Evolutionary conservation across 2,329 filamentous ascomycete species (phyloP), one percentile per base, ranked within the genome.

Genomic region (Fusarium ramigenum): DNA sequence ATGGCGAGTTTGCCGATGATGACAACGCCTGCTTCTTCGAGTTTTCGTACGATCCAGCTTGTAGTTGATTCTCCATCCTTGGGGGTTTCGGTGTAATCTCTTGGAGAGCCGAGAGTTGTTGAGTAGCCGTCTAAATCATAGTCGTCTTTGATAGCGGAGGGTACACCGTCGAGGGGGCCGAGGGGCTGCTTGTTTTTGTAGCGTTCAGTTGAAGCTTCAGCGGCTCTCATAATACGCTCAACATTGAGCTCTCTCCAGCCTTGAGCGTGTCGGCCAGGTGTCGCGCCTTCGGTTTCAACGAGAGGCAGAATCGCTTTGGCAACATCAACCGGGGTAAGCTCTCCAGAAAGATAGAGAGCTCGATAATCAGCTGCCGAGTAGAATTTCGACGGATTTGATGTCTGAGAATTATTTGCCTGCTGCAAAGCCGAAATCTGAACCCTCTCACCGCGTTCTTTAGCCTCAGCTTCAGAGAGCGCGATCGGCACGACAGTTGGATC

Each of bases 111-210:
- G 46, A 93, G 84, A 16, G 86, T 91, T 44, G 89, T 92, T 47
- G 86, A 85, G 79, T 96, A 95, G 2, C 93, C 93, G n/a, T 89
- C 88, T 30, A 96, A 82, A 78, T 94, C 91, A 56, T 93, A 89
- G 79, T 95, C 92, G 75, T 95, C 93, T 82, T 95, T 95, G 56
- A 94, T 87, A 0, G 89, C 91, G 9, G 94, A 88, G 0, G 93
- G 93, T 0, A 95, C 87, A 12, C 93, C 93, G 75, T 95, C 93
- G 1, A 95, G 83, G 2, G 89, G 85, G 0, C 92, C 88, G 7
- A 93, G 81, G 0, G 91, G 84, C 62, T 86, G 86, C 4, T 88
- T 87, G 50, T 87, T 84, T 71, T 87, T 82, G 76, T 87, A 87
- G 4, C 86, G 80, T 42, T 78, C 68, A 0, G 86, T 86, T 0